phyloP scores from a whole-genome alignment of 2,329 filamentous ascomycete species.

The Meredithiella fracta region DNA sequence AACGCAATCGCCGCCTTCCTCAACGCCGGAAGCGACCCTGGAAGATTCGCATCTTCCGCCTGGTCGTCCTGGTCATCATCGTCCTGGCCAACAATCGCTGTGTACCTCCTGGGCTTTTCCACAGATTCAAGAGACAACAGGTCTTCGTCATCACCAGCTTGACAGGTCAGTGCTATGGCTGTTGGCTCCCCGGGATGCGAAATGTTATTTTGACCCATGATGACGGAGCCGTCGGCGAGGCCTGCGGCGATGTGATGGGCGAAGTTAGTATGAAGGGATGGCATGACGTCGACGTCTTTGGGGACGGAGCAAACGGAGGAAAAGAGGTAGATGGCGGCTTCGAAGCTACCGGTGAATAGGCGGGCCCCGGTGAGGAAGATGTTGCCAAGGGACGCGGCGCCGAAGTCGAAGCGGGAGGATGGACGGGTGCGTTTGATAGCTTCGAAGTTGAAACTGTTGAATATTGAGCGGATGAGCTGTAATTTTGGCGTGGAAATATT shows the following conservation, averaged over 20 bases:
- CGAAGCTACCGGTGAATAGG: constrained; percentile 82
- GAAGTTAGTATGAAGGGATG: constrained; percentile 88
- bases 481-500: constrained; percentile 53
- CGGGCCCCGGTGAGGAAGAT: constrained; percentile 70
- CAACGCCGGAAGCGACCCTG: constrained; percentile 64
- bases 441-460: constrained; percentile 62
- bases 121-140: constrained; percentile 10
- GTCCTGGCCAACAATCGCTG: constrained; percentile 29
- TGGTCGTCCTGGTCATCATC: constrained; percentile 45
- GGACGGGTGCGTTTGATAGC: constrained; percentile 61
- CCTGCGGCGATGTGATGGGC: constrained; percentile 85
- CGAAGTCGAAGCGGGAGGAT: constrained; percentile 60
- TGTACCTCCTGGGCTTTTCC: not conserved
- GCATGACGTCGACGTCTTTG: constrained; percentile 59
- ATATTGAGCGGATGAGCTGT: constrained; percentile 60
- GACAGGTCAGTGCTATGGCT: constrained; percentile 19
- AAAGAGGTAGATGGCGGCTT: constrained; percentile 80
- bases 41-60: constrained; percentile 66
- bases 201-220: constrained; percentile 86
- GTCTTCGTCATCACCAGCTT: constrained; percentile 11
- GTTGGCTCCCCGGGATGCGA: constrained; percentile 63
- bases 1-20: constrained; percentile 70
- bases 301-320: constrained; percentile 77
- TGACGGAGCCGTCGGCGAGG: constrained; percentile 56
- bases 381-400: constrained; percentile 60